Percentiles rank a stretch among this genome's conserved stretches.
Conservation (phyloP, 441 rosid genomes). For the Pelargonium hybrid region DNA sequence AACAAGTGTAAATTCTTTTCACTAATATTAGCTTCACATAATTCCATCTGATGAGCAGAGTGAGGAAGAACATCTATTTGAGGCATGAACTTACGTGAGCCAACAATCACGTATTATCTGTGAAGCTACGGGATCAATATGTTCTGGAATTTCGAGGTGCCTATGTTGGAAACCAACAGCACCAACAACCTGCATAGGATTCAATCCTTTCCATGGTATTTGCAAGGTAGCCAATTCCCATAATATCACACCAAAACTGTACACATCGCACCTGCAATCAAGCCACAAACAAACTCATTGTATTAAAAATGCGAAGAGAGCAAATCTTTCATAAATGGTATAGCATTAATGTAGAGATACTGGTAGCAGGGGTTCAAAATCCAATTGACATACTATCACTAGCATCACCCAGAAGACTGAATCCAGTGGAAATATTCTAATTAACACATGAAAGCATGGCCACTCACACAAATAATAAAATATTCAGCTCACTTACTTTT, state of each 20-base stretch:
- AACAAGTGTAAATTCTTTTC: not conserved
- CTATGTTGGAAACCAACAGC: conserved; percentile 96
- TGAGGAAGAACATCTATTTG: not conserved
- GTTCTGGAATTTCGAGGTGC: conserved; percentile 73
- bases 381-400: not conserved
- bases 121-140: conserved; percentile 57
- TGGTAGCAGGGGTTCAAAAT: not conserved
- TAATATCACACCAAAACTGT: conserved; percentile 94
- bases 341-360: not conserved
- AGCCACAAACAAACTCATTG: conserved; percentile 16
- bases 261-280: conserved; percentile 81
- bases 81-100: conserved; percentile 52
- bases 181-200: conserved; percentile 98
- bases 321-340: not conserved
- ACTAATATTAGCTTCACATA: not conserved
- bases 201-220: conserved; percentile 91
- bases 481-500: conserved; percentile 56
- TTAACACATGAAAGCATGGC: not conserved
- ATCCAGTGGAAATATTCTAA: not conserved
- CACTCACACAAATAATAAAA: not conserved
- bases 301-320: conserved; percentile 17
- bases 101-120: conserved; percentile 79
- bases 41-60: not conserved
- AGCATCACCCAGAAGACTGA: not conserved
- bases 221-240: conserved; percentile 80